Percentiles rank a stretch among this genome's conserved stretches.
These are phyloP conservation scores for Hypholoma fasciculare DNA, from an alignment of 768 basidiomycete species.

Conservation along the genomic window DNA sequence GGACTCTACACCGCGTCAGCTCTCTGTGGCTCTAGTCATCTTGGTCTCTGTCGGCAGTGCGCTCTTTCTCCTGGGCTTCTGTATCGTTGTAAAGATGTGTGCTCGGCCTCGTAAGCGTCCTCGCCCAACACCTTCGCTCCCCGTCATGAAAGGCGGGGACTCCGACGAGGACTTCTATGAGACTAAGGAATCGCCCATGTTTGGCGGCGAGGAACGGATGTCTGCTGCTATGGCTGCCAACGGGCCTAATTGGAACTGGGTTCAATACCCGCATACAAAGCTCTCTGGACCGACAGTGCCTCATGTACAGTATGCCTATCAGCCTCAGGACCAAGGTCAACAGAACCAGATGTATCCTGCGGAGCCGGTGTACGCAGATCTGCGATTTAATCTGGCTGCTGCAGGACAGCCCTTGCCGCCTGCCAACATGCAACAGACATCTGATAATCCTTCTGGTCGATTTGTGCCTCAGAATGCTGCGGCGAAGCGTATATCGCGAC, in stretches of 20 bases:
- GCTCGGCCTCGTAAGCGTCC: constrained; percentile 49
- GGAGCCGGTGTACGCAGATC: not conserved
- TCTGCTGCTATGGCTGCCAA: constrained; percentile 44
- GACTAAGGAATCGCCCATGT: constrained; percentile 66
- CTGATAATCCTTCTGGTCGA: not conserved
- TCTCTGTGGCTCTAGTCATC: constrained; percentile 51
- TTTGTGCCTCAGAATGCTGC: constrained; percentile 24
- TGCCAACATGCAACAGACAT: not conserved
- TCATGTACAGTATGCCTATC: constrained; percentile 11
- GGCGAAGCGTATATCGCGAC: constrained; percentile 38
- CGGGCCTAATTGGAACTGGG: constrained; percentile 56
- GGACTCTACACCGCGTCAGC: constrained; percentile 29
- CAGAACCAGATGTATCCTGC: constrained; percentile 24
- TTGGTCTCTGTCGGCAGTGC: constrained; percentile 53
- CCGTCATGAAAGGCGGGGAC: constrained; percentile 61
- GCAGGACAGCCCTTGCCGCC: not conserved
- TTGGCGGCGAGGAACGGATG: constrained; percentile 71
- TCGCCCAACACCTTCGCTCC: constrained; percentile 74
- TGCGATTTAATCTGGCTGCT: constrained; percentile 2
- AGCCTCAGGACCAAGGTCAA: constrained; percentile 16
- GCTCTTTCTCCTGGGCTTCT: constrained; percentile 46
- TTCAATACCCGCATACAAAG: constrained; percentile 48
- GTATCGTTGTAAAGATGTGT: constrained; percentile 48
- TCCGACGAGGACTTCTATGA: constrained; percentile 45
- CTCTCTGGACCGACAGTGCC: constrained; percentile 13